Percentiles rank a stretch among this genome's conserved stretches.
Evolutionary conservation across 2,329 filamentous ascomycete genomes (phyloP).

Genomic region (Cadophora luteo-olivacea): DNA sequence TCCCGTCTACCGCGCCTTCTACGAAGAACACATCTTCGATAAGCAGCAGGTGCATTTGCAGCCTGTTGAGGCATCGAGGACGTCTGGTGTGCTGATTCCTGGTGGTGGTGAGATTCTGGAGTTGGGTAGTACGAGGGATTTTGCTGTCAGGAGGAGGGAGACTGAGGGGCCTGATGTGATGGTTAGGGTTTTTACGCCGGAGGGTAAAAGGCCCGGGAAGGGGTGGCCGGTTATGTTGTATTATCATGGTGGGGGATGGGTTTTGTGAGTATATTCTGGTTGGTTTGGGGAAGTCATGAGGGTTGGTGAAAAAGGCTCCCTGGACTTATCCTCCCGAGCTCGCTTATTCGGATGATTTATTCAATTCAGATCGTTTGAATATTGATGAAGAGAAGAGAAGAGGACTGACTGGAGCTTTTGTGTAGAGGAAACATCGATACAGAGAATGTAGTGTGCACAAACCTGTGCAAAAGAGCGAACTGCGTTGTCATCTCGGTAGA

Average conservation of each 20-base stretch:
- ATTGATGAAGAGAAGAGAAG: no score
- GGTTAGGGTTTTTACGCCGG: conserved; percentile 58
- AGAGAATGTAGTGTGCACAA: conserved; percentile 62
- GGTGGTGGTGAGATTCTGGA: conserved; percentile 56
- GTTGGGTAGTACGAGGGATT: conserved; percentile 45
- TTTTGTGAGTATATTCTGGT: conserved; percentile 44
- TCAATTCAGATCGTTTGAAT: no score
- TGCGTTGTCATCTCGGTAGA: conserved; percentile 62
- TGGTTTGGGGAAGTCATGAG: background rate
- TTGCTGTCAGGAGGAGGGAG: conserved; percentile 45
- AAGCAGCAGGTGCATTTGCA: conserved; percentile 58
- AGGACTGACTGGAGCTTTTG: no score
- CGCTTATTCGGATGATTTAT: no score
- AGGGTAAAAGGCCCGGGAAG: conserved; percentile 48
- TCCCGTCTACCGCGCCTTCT: conserved; percentile 38
- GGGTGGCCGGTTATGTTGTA: conserved; percentile 65
- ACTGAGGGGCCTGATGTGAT: conserved; percentile 53
- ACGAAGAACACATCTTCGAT: conserved; percentile 39
- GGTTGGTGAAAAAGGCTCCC: background rate
- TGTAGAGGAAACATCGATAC: conserved; percentile 58
- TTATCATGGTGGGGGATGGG: conserved; percentile 65
- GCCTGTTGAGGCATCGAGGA: conserved; percentile 57
- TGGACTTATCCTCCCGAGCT: no score
- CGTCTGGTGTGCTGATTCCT: conserved; percentile 58
- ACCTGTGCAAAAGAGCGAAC: conserved; percentile 56